phyloP scores from a whole-genome alignment of 805 yeast genomes.

The Candida coquimbonensis region DNA sequence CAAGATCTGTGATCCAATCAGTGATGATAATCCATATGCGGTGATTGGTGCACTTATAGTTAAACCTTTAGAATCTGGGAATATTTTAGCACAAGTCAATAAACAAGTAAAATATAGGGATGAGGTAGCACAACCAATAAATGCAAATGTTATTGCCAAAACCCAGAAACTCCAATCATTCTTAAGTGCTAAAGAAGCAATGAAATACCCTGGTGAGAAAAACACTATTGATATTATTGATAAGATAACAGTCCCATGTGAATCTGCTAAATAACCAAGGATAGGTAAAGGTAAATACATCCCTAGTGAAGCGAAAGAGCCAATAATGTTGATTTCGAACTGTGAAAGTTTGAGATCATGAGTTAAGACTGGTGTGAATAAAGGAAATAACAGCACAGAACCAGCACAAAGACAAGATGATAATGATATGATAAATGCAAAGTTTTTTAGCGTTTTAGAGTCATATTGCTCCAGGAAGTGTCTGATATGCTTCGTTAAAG shows the following conservation, averaged over 20 bases:
- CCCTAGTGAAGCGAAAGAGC: slow-evolving; percentile 70
- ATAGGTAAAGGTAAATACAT: slow-evolving; percentile 80
- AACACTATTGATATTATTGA: slow-evolving; percentile 53
- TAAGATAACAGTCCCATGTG: slow-evolving; percentile 74
- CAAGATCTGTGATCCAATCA: slow-evolving; percentile 62
- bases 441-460: slow-evolving; percentile 30
- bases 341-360: slow-evolving; percentile 53
- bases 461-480: slow-evolving; percentile 35
- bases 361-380: slow-evolving; percentile 68
- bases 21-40: slow-evolving; percentile 76
- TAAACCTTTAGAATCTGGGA: slow-evolving; percentile 66
- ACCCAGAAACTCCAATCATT: slow-evolving; percentile 24
- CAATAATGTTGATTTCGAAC: slow-evolving; percentile 62
- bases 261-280: slow-evolving; percentile 75
- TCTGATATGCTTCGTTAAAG: slow-evolving; percentile 39
- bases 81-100: slow-evolving; percentile 80
- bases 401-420: slow-evolving; percentile 71
- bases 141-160: slow-evolving; percentile 44
- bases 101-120: slow-evolving; percentile 64
- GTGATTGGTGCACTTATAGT: slow-evolving; percentile 87
- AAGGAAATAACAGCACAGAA: slow-evolving; percentile 73
- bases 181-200: slow-evolving; percentile 35
- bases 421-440: slow-evolving; percentile 53
- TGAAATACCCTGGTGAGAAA: slow-evolving; percentile 62
- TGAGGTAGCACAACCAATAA: slow-evolving; percentile 68